Conservation (phyloP, 768 basidiomycete species). For the Lactifluus echinatus region DNA sequence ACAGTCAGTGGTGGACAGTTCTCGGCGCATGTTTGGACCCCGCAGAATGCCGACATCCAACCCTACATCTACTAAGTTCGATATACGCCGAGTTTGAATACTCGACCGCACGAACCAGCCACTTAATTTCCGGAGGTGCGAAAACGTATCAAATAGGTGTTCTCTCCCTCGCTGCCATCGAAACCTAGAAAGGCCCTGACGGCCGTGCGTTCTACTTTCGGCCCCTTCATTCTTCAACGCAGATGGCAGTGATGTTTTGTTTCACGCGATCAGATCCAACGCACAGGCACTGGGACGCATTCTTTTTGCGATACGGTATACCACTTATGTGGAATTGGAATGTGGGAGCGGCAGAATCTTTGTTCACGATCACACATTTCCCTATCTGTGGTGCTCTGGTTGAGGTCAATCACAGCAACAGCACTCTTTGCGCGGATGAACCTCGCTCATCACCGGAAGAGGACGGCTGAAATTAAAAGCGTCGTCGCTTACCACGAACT, state of each 20-base stretch:
- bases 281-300: background rate
- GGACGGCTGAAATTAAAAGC: background rate
- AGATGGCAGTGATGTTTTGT: background rate
- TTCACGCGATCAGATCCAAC: background rate
- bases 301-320: background rate
- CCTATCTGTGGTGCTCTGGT: background rate
- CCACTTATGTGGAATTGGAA: no score
- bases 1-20: no score
- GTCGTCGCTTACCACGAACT: background rate
- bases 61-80: no score
- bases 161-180: background rate
- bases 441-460: background rate
- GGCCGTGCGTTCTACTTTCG: background rate
- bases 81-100: no score
- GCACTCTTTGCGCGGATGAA: no score
- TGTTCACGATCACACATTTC: background rate
- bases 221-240: background rate
- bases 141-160: no score
- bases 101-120: no score
- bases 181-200: background rate
- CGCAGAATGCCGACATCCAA: no score
- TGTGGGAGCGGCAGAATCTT: no score
- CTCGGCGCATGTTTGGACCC: no score
- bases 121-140: no score
- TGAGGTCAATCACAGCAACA: background rate